Percentiles rank a stretch among this genome's conserved stretches.
Evolutionary conservation across 208 protist species (phyloP).

Genomic region (Phytomonas francai): DNA sequence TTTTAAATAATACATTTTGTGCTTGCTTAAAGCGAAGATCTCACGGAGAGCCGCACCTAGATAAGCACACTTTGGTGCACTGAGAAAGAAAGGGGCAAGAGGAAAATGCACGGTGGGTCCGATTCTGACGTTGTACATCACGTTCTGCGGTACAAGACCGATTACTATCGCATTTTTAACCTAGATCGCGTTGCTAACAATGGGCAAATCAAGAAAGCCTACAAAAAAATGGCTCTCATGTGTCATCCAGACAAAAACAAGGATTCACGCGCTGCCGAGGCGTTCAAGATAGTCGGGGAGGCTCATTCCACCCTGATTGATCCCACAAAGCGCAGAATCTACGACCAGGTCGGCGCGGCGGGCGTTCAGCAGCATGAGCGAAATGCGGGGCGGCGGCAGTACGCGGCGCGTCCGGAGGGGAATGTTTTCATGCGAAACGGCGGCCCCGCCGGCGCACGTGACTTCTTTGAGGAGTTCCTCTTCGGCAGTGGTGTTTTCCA

Average conservation of each 20-base stretch:
- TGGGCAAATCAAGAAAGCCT: conserved; percentile 73
- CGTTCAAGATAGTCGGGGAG: conserved; percentile 83
- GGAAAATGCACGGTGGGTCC: conserved; percentile 51
- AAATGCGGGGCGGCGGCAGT: conserved; percentile 18
- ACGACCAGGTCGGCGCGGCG: conserved; percentile 68
- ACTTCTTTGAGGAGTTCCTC: conserved; percentile 82
- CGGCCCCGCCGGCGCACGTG: conserved; percentile 18
- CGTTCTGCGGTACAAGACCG: conserved; percentile 56
- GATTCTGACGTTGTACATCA: conserved; percentile 64
- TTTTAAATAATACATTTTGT: no score
- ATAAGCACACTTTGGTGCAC: background rate
- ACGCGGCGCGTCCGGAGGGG: conserved; percentile 9
- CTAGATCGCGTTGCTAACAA: conserved; percentile 39
- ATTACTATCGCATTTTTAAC: conserved; percentile 84
- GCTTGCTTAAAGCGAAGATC: no score
- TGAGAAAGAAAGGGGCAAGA: background rate
- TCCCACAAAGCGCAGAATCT: conserved; percentile 67
- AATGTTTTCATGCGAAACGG: conserved; percentile 8
- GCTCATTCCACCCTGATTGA: conserved; percentile 73
- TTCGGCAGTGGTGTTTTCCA: conserved; percentile 18
- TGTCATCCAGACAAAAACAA: conserved; percentile 92
- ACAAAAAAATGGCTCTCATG: conserved; percentile 83
- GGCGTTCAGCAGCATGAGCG: conserved; percentile 83
- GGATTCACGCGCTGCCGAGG: conserved; percentile 62
- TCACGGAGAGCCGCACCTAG: no score